Conservation (phyloP, 1,139 yeast genomes). For the Kazachstania sp. region DNA sequence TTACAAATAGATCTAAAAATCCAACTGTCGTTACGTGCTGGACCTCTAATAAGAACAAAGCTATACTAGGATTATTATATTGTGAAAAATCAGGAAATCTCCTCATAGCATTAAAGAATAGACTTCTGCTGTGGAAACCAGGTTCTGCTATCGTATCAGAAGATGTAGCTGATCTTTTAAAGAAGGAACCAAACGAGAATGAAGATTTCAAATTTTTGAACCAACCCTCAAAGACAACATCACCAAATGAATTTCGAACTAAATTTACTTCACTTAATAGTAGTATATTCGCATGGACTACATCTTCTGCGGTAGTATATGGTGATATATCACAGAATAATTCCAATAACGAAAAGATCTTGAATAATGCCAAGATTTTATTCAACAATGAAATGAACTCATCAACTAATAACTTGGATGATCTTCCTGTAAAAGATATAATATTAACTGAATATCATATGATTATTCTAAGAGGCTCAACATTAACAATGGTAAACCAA, state of each 20-base stretch:
- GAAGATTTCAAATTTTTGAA: constrained; percentile 33
- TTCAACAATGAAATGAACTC: constrained; percentile 33
- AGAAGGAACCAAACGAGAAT: constrained; percentile 27
- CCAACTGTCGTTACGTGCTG: not conserved
- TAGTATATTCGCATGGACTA: constrained; percentile 38
- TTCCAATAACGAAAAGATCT: constrained; percentile 13
- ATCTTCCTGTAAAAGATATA: constrained; percentile 32
- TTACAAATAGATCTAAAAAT: not conserved
- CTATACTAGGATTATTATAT: constrained; percentile 24
- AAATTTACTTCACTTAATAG: constrained; percentile 27
- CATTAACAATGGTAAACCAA: constrained; percentile 41
- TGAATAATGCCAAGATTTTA: constrained; percentile 33
- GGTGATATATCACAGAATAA: constrained; percentile 28
- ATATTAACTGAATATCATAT: constrained; percentile 47
- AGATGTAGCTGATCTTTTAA: constrained; percentile 11
- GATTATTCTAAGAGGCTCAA: constrained; percentile 38
- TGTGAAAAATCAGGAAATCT: constrained; percentile 8
- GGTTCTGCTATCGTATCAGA: constrained; percentile 13
- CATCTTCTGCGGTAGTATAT: constrained; percentile 38
- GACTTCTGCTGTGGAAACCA: constrained; percentile 35
- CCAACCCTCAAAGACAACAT: not conserved
- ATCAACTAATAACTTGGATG: not conserved
- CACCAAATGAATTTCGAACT: constrained; percentile 22
- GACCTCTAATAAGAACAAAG: constrained; percentile 1
- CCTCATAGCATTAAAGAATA: constrained; percentile 33